Percentiles rank a stretch among this genome's conserved stretches.
phyloP scores from a whole-genome alignment of 169 alveolate species.

The Amoebophrya sp. region DNA sequence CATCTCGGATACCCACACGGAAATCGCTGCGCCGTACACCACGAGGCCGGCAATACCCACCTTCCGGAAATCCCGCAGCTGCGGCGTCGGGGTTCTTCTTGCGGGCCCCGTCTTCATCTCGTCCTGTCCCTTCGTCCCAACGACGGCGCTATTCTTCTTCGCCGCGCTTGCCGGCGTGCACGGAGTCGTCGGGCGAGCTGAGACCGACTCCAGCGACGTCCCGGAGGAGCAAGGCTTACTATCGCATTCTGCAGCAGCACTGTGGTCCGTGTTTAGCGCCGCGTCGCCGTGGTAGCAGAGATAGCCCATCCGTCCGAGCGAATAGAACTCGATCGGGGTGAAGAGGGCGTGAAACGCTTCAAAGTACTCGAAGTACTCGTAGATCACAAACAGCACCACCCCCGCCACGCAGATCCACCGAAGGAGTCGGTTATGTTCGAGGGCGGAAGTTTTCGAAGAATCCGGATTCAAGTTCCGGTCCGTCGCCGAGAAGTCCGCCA shows the following conservation, averaged over 20 bases:
- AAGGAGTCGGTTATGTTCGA: neutral
- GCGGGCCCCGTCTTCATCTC: neutral
- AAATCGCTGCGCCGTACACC: neutral
- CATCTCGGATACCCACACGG: neutral
- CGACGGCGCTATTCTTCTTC: no score
- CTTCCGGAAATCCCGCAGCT: neutral
- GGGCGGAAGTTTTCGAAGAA: no score
- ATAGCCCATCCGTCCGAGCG: neutral
- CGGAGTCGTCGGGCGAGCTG: no score
- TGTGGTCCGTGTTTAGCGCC: no score
- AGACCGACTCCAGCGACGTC: no score
- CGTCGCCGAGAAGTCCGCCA: no score
- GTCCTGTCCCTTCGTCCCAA: no score
- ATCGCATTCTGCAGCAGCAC: no score
- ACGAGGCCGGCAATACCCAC: neutral
- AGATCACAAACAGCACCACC: neutral
- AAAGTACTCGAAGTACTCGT: neutral
- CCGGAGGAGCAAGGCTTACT: no score
- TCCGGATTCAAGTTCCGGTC: no score
- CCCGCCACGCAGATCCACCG: neutral
- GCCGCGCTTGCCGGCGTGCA: no score
- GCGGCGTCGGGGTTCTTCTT: neutral
- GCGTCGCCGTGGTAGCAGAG: no score
- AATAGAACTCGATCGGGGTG: neutral
- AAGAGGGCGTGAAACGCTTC: neutral